Evolutionary conservation across 2,329 filamentous ascomycete species (phyloP).

Genomic region (Tolypocladium amazonense): DNA sequence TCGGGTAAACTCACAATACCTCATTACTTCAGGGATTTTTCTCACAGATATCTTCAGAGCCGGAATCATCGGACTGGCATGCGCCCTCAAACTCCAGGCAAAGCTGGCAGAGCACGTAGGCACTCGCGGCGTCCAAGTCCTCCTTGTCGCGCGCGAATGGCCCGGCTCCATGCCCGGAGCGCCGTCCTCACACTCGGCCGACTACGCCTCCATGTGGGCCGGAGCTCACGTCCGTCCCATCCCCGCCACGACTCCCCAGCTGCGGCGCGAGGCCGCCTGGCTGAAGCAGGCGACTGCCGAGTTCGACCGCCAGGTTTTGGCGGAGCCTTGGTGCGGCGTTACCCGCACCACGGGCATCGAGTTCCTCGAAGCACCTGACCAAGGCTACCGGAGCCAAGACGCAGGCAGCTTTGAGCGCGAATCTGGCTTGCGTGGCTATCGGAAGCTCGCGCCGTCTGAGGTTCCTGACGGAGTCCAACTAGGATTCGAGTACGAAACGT

Average conservation of each 20-base stretch:
- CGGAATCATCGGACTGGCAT: conserved; percentile 41
- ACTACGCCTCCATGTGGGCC: conserved; percentile 48
- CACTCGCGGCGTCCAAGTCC: conserved; percentile 4
- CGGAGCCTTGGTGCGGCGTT: conserved; percentile 28
- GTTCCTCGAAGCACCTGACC: conserved; percentile 35
- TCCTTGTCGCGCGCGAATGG: conserved; percentile 23
- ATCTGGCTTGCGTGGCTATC: conserved; percentile 16
- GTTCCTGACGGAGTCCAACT: conserved; percentile 31
- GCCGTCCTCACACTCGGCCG: conserved; percentile 15
- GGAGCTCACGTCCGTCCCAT: conserved; percentile 46
- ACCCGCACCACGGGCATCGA: conserved; percentile 39
- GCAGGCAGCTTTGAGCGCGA: conserved; percentile 14
- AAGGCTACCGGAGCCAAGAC: conserved; percentile 24
- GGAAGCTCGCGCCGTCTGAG: conserved; percentile 19
- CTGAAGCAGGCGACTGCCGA: conserved; percentile 15
- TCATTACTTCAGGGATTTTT: neutral
- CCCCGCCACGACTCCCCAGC: conserved; percentile 22
- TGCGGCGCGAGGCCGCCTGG: conserved; percentile 20
- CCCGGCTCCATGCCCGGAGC: conserved; percentile 21
- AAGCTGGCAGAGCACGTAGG: conserved; percentile 3
- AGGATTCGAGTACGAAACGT: conserved; percentile 41
- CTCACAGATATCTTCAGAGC: conserved; percentile 25
- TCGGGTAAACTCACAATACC: conserved; percentile 1
- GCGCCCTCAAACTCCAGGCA: conserved; percentile 33
- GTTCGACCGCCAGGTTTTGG: conserved; percentile 10